Evolutionary conservation across 345 rosid species (phyloP), one percentile per base, ranked within the genome.

Genomic region (Dovyalis caffra): DNA sequence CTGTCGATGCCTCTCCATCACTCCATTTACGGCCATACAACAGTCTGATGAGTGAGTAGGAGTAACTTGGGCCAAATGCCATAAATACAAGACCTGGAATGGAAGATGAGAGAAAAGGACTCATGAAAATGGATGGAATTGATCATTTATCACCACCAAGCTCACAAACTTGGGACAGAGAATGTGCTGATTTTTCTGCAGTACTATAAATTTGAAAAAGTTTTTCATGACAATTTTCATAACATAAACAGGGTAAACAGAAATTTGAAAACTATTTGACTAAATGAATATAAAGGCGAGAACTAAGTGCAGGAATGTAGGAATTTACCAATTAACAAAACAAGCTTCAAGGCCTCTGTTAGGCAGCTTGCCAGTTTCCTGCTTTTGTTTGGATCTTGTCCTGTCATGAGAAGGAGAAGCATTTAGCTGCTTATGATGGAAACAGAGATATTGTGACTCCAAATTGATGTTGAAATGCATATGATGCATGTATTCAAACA

Each of bases 41-140:
- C 77, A 95, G 69, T 86, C 99, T 87, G 79, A 95, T 84, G 78
- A 93, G 87, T 64, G 97, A 89, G 88, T 93, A 95, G 11, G 98
- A 93, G 85, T 88, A 95, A 77, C 99, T 93, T 70, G 99, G 99
- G 40, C 98, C 99, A 83, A 91, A 95, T 60, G 98, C 95, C 90
- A 90, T 83, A 80, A 93, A 91, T 60, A 90, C 74, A 47, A 90
- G 90, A 82, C 97, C 95, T 91, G 70, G 8, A 80, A 71, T 91
- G 70, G 8, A 80, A 71, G 71, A 72, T 51, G 33, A 33, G 25
- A 83, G 75, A 43, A 37, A 75, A 71, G 33, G 75, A 69, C 6
- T 58, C 34, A 14, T 58, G 65, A 47, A 47, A 58, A 75, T 49
- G 20, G 51, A 40, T 25, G 25, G 32, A 40, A 31, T 68, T 11